Evolutionary conservation across 2,329 filamentous ascomycete species (phyloP), one percentile per base, ranked within the genome.

Genomic region (Cytospora piceae): DNA sequence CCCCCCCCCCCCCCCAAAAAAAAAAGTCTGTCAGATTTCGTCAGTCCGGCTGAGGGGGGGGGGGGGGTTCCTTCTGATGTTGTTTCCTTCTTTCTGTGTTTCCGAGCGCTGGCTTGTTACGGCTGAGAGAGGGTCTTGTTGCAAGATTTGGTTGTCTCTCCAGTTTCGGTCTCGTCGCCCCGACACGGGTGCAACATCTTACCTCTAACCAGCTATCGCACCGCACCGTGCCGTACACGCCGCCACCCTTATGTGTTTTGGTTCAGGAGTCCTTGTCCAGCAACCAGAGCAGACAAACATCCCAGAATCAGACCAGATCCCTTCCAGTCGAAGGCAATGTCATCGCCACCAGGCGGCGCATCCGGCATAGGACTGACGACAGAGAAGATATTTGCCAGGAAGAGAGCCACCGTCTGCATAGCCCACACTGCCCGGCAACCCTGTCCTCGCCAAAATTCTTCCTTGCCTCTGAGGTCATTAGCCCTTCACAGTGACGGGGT

Each of bases 331-430:
- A 58, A 24, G 63, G 67, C 49, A 70, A 67, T 52, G 65, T 70
- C 39, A 67, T 61, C 49, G 63, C 68, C 15, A 63, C 69, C 27
- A 2, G 69, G 69, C 34, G 70, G 69, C 8, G 69, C 69, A 1
- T 70, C 67, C 32, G 69, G 80, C 22, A 82, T 82, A 65, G 80
- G 80, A 3, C 72, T 80, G 24, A 77, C 78, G 32, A 77, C 79
- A 3, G 76, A 78, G 31, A 74, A 76, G 65, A 67, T 77, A 42
- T 73, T 82, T 22, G 69, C 74, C 8, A 65, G 69, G n/a, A 73
- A 75, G 61, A 77, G 77, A 42, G 80, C 75, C 20, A 74, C 68
- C 3, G 77, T 80, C 29, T 77, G 75, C 70, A 73, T 81, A 62
- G 76, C 78, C 27, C 80, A 82, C 60, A 67, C 80, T 58, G 72